Evolutionary conservation across 208 protist genomes (phyloP).

Genomic region (Tetramitus jugosus): DNA sequence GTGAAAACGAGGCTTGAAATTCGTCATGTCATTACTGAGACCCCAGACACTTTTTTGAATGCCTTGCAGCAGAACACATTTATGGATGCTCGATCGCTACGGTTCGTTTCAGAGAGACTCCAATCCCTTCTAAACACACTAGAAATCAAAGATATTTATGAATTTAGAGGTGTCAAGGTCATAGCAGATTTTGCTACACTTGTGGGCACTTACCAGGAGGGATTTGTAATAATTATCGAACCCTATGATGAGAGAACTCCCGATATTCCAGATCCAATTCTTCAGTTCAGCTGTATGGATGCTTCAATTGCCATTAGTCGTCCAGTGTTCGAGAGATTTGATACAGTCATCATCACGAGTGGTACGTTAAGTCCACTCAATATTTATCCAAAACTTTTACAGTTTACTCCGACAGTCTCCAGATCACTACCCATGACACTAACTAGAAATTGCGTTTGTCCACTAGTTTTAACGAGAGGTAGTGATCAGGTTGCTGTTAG

Average conservation of each 20-base stretch:
- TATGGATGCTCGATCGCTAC: slow-evolving; percentile 3
- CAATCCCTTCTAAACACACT: neutral
- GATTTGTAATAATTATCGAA: slow-evolving; percentile 84
- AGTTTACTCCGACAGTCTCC: slow-evolving; percentile 81
- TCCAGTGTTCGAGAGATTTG: slow-evolving; percentile 82
- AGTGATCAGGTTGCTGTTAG: slow-evolving; percentile 50
- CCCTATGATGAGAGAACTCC: slow-evolving; percentile 79
- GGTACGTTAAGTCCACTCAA: slow-evolving; percentile 95
- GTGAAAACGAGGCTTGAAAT: slow-evolving; percentile 54
- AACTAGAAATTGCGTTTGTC: slow-evolving; percentile 82
- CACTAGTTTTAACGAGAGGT: slow-evolving; percentile 77
- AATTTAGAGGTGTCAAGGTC: slow-evolving; percentile 64
- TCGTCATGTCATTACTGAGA: neutral
- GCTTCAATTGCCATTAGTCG: slow-evolving; percentile 88
- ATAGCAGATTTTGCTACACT: slow-evolving; percentile 25
- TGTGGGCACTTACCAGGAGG: slow-evolving; percentile 22
- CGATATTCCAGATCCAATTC: slow-evolving; percentile 56
- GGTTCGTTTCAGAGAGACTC: slow-evolving; percentile 9
- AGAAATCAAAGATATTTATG: slow-evolving; percentile 40
- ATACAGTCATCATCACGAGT: slow-evolving; percentile 92
- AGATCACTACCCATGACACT: slow-evolving; percentile 89
- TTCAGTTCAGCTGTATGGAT: slow-evolving; percentile 85
- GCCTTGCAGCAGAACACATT: neutral
- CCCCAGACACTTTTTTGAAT: slow-evolving; percentile 4
- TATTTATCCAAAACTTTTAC: slow-evolving; percentile 96